phyloP scores from a whole-genome alignment of 495 filamentous ascomycete species.

The Penicillium canariense region DNA sequence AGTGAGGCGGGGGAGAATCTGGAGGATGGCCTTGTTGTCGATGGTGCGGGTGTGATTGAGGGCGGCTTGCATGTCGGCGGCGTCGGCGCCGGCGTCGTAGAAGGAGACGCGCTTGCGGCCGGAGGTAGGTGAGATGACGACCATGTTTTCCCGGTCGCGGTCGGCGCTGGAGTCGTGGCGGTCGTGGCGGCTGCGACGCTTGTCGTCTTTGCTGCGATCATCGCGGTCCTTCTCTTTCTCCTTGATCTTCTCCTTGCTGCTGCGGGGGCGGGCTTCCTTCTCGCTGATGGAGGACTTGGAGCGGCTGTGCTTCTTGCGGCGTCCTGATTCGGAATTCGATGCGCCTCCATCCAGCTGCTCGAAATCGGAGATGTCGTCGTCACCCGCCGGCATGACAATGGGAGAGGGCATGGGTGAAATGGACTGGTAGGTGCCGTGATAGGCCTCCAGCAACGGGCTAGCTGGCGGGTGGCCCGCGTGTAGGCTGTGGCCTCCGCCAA shows the following conservation, averaged over 20 bases:
- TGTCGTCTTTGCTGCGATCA: conserved; percentile 34
- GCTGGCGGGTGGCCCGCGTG: conserved; percentile 55
- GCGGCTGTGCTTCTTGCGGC: conserved; percentile 28
- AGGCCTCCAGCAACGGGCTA: conserved; percentile 87
- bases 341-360: conserved; percentile 38
- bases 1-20: conserved; percentile 78
- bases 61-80: conserved; percentile 68
- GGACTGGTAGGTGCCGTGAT: conserved; percentile 91
- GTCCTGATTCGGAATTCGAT: conserved; percentile 35
- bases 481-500: conserved; percentile 17
- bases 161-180: conserved; percentile 24
- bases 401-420: conserved; percentile 94
- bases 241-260: conserved; percentile 26
- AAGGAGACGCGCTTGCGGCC: conserved; percentile 51
- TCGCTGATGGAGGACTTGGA: conserved; percentile 27
- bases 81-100: conserved; percentile 80
- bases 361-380: conserved; percentile 52
- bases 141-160: conserved; percentile 8
- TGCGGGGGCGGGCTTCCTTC: conserved; percentile 17
- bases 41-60: conserved; percentile 65
- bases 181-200: conserved; percentile 31
- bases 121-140: conserved; percentile 32
- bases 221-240: conserved; percentile 22
- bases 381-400: conserved; percentile 44
- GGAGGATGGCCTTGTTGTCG: conserved; percentile 69